Evolutionary conservation across 1,284 basidiomycete species (phyloP), one percentile per base, ranked within the genome.

Genomic region (Coniferiporia sulphurascens): DNA sequence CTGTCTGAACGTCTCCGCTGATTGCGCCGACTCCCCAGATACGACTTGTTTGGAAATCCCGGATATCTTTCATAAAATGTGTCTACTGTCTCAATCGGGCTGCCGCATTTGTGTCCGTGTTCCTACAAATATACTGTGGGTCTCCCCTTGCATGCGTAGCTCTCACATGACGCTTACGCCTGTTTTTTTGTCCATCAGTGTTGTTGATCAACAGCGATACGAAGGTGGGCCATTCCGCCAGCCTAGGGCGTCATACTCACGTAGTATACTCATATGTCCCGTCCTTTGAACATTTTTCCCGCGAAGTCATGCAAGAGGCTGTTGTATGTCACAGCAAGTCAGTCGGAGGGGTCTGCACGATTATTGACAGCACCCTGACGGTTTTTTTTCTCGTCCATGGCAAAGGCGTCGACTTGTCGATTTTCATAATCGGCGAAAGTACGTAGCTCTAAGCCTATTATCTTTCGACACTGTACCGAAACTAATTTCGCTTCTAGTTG

Each of bases 381-480:
- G 3, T 2, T 27, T 27, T 27, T 27, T 27, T 27, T n/a, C n/a
- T n/a, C n/a, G 27, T 2, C 5, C 27, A 27, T 27, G 27, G 12
- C 15, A 41, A 38, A 41, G 38, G 9, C 12, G 38, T 41, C 38
- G 38, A 41, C 38, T 8, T 41, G 15, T 41, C 38, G 56, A 43
- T 41, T 4, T 58, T 58, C 32, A 49, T 58, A 9, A 52, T 58
- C 38, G 56, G 56, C 44, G 56, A 58, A 58, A 44, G 56, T 58
- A 32, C 22, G 38, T 46, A 21, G 3, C 19, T 32, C 1, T 27
- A 12, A n/a, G n/a, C 32, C 27, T 52, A 19, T 19, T 15, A 22
- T 35, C 43, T 45, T 27, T 44, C 19, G 17, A 12, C 8, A 41
- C 9, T 3, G 7, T 41, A 8, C 15, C 12, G 7, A 8, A 21